Evolutionary conservation across 2,329 filamentous ascomycete genomes (phyloP).

Genomic region (Fusarium fracticaudum): DNA sequence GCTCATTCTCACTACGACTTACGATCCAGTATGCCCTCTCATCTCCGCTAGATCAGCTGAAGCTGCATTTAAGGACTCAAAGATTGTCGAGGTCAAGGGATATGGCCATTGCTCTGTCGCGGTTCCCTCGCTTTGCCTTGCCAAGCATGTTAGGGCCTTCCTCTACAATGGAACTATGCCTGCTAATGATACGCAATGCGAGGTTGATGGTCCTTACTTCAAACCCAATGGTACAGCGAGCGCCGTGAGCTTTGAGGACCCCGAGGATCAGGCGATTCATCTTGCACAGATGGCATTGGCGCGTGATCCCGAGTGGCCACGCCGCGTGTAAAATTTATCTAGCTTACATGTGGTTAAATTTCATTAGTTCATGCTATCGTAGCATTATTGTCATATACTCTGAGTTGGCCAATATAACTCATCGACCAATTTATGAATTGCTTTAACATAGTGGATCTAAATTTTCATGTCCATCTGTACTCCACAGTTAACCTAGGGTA

Average conservation of each 20-base stretch:
- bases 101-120: conserved; percentile 56
- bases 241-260: not conserved
- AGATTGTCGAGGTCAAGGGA: conserved; percentile 52
- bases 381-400: not conserved
- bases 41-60: conserved; percentile 50
- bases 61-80: conserved; percentile 49
- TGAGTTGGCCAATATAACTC: not conserved
- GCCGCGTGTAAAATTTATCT: not conserved
- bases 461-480: not conserved
- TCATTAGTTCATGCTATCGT: not conserved
- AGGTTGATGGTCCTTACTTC: conserved; percentile 53
- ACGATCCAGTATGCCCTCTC: conserved; percentile 62
- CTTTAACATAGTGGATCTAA: not conserved
- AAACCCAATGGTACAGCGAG: conserved; percentile 11
- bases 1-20: conserved; percentile 45
- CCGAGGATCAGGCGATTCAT: conserved; percentile 32
- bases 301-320: conserved; percentile 23
- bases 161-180: conserved; percentile 52
- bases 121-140: conserved; percentile 50
- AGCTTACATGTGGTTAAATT: too few relatives aligned
- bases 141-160: conserved; percentile 49
- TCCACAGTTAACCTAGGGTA: not conserved
- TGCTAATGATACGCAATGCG: conserved; percentile 47
- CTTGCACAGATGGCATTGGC: conserved; percentile 30
- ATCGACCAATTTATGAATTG: too few relatives aligned